Percentiles rank a stretch among this genome's conserved stretches.
phyloP scores from a whole-genome alignment of 176 grass and related monocot species.

The Eremochloa ophiuroides region DNA sequence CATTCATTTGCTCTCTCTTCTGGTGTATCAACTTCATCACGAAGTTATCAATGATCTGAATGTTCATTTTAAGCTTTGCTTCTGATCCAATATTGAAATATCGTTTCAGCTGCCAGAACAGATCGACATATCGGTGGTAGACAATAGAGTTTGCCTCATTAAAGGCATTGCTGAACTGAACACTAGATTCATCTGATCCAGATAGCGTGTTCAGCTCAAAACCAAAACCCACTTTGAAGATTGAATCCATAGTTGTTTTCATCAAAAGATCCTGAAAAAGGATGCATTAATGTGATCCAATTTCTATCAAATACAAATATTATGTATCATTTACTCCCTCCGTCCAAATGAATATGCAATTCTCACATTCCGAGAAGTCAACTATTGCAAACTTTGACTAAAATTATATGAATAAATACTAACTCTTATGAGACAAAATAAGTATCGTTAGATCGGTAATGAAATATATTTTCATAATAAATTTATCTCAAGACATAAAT shows the following conservation, averaged over 20 bases:
- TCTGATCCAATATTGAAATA: constrained; percentile 64
- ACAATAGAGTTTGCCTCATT: constrained; percentile 53
- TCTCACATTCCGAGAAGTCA: too few species aligned
- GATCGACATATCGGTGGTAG: constrained; percentile 45
- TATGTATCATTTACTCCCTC: neutral
- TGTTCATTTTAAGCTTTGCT: constrained; percentile 43
- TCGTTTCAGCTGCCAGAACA: constrained; percentile 59
- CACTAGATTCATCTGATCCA: constrained; percentile 28
- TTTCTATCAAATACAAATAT: neutral
- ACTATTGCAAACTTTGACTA: too few species aligned
- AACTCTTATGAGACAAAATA: too few species aligned
- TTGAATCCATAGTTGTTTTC: constrained; percentile 65
- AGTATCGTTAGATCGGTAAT: too few species aligned
- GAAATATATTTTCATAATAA: too few species aligned
- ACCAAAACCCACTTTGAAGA: constrained; percentile 61
- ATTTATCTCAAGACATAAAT: too few species aligned
- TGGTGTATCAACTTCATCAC: constrained; percentile 53
- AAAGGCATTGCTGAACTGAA: constrained; percentile 43
- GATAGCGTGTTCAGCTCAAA: constrained; percentile 46
- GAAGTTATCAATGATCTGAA: constrained; percentile 57
- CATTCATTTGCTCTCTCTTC: constrained; percentile 41
- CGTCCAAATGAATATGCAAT: too few species aligned
- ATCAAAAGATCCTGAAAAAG: constrained; percentile 52
- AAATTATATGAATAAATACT: too few species aligned
- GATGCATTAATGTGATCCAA: neutral